Conservation (phyloP, 2,329 filamentous ascomycete genomes). For the Alternaria sp. region DNA sequence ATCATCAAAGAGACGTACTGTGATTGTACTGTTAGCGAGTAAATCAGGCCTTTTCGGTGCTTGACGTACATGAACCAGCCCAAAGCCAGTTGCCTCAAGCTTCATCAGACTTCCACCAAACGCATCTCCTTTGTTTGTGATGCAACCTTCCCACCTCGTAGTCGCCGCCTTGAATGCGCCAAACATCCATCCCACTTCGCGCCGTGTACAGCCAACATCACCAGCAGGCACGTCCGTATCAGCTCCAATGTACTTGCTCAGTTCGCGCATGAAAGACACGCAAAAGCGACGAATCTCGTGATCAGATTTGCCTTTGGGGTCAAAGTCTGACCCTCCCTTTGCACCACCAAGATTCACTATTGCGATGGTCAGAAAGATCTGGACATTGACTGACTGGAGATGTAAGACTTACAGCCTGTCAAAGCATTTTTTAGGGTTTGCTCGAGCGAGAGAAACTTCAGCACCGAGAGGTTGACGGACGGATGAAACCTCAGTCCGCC, state of each 20-base stretch:
- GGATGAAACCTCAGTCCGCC: not conserved
- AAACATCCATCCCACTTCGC: not conserved
- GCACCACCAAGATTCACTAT: not conserved
- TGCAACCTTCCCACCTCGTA: not conserved
- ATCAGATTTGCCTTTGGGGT: not conserved
- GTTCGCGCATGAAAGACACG: not conserved
- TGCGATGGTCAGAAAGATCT: not conserved
- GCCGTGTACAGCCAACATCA: not conserved
- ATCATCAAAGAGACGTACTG: not conserved
- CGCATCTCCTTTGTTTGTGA: not conserved
- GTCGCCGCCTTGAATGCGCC: not conserved
- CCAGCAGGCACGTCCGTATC: not conserved
- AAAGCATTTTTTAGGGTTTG: not conserved
- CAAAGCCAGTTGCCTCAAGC: not conserved
- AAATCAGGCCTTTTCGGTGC: not conserved
- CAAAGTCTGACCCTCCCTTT: not conserved
- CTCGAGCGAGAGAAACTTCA: not conserved
- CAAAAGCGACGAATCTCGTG: not conserved
- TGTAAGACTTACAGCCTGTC: not conserved
- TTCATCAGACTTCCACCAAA: not conserved
- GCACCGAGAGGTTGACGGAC: not conserved
- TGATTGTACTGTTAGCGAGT: not conserved
- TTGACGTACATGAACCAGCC: not conserved
- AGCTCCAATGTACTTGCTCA: not conserved
- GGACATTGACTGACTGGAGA: not conserved